A percentile compares a stretch with the other conserved stretches of the same genome.
Evolutionary conservation across 345 rosid species (phyloP).

Genomic region (Geranium brycei): DNA sequence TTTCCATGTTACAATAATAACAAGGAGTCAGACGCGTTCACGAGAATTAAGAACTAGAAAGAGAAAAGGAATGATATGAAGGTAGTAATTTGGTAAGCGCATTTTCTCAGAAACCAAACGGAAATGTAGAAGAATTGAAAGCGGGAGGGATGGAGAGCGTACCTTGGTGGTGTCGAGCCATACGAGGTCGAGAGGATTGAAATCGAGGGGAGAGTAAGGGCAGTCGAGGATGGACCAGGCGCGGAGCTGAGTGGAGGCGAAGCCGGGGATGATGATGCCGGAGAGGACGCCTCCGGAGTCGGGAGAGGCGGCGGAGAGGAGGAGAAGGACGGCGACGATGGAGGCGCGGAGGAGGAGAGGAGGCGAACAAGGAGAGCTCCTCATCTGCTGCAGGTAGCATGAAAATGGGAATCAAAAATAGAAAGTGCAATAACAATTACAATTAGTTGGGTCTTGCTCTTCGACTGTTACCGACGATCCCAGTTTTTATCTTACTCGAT

Average conservation of each 20-base stretch:
- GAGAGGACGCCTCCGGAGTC: constrained; percentile 68
- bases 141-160: constrained; percentile 12
- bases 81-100: neutral
- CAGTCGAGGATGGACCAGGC: constrained; percentile 99
- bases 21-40: no score
- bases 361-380: constrained; percentile 3
- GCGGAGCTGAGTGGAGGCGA: constrained; percentile 93
- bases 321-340: neutral
- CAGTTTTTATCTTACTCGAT: no score
- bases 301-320: constrained; percentile 24
- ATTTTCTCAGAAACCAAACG: neutral
- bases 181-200: constrained; percentile 95
- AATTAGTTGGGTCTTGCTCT: neutral
- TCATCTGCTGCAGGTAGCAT: neutral
- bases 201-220: constrained; percentile 89
- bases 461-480: neutral
- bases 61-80: no score
- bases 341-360: constrained; percentile 6
- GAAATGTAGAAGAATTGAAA: neutral
- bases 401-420: neutral
- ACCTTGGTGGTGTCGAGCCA: constrained; percentile 98
- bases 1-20: no score
- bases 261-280: constrained; percentile 93
- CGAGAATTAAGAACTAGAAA: no score
- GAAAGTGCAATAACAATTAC: neutral